These are phyloP conservation scores for Penicillium olsonii DNA, from an alignment of 2,329 filamentous ascomycete genomes.

Conservation along the genomic window DNA sequence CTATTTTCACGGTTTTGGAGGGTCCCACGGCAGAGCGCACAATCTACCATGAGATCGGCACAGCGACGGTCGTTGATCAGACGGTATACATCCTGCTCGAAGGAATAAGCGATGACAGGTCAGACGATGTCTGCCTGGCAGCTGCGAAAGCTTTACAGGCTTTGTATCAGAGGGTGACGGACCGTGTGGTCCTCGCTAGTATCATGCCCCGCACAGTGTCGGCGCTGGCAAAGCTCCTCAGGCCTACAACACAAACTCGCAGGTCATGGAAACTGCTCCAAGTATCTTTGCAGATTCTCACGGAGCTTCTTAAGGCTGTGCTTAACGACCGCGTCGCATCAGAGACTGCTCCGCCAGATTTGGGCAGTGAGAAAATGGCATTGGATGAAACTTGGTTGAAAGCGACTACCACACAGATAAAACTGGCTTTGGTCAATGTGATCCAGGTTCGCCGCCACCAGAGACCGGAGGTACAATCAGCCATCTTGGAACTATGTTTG, in stretches of 20 bases:
- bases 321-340: constrained; percentile 47
- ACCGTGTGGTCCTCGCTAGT: constrained; percentile 74
- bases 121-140: constrained; percentile 68
- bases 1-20: constrained; percentile 63
- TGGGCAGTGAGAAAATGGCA: constrained; percentile 39
- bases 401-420: constrained; percentile 78
- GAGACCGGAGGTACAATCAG: constrained; percentile 66
- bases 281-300: constrained; percentile 61
- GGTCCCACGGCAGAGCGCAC: constrained; percentile 46
- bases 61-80: constrained; percentile 78
- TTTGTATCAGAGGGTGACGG: constrained; percentile 65
- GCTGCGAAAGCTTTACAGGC: constrained; percentile 66
- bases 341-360: constrained; percentile 21
- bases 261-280: constrained; percentile 66
- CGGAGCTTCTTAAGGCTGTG: constrained; percentile 45
- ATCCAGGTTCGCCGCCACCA: constrained; percentile 73
- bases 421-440: constrained; percentile 76
- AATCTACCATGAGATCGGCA: constrained; percentile 54
- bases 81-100: constrained; percentile 79
- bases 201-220: constrained; percentile 90
- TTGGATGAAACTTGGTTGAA: constrained; percentile 69
- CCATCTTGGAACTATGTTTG: constrained; percentile 71
- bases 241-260: constrained; percentile 64
- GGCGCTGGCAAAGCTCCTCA: constrained; percentile 72
- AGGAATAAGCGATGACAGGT: constrained; percentile 64